Evolutionary conservation across 148 eudicot species (phyloP).

Genomic region (Persicaria tinctoria): DNA sequence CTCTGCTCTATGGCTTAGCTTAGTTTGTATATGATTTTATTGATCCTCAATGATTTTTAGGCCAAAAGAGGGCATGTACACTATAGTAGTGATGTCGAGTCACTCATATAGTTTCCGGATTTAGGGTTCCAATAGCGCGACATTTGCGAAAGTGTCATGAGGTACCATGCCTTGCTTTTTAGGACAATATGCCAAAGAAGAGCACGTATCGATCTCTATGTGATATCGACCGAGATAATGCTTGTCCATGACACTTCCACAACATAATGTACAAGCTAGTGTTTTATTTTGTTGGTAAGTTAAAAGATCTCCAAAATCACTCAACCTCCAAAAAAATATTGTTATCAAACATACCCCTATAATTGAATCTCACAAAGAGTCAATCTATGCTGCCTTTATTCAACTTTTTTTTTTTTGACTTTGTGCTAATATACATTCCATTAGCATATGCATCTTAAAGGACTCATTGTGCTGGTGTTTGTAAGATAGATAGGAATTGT

Average conservation of each 20-base stretch:
- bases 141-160: neutral
- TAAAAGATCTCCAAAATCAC: no score
- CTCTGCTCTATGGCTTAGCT: neutral
- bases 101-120: neutral
- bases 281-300: no score
- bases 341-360: no score
- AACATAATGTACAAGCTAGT: no score
- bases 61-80: neutral
- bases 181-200: neutral
- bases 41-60: neutral
- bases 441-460: neutral
- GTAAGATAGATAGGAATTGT: neutral
- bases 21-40: neutral
- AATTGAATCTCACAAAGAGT: no score
- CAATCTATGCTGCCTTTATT: neutral
- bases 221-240: neutral
- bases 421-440: neutral
- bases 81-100: neutral
- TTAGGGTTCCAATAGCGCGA: constrained; percentile 6
- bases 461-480: neutral
- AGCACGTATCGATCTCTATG: neutral
- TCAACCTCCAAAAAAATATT: no score
- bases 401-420: neutral
- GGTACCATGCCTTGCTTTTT: constrained; percentile 2
- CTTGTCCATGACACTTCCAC: no score